Percentiles rank a stretch among this genome's conserved stretches.
Evolutionary conservation across 2,329 filamentous ascomycete species (phyloP).

Genomic region (Fusarium torulosum): DNA sequence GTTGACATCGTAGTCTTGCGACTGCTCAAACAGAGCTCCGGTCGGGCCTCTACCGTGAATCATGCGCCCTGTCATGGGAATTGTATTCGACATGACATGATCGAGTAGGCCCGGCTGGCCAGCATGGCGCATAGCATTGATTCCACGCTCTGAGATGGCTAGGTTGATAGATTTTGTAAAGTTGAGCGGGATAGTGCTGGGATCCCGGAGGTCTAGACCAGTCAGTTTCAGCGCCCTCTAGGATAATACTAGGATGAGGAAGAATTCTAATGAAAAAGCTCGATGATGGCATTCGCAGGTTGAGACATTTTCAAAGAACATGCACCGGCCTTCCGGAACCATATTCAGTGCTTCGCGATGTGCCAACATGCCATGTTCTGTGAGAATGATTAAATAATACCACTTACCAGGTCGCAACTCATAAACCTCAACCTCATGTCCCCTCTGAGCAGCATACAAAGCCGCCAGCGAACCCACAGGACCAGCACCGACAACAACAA

Average conservation of each 20-base stretch:
- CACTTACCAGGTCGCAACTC: constrained; percentile 88
- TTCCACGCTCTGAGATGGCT: constrained; percentile 91
- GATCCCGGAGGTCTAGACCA: constrained; percentile 82
- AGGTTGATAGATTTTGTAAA: constrained; percentile 99
- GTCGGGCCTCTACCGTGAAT: constrained; percentile 79
- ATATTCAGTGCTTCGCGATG: constrained; percentile 14
- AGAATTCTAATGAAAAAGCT: constrained; percentile 12
- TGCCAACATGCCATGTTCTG: constrained; percentile 7
- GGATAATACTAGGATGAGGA: background rate
- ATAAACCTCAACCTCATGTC: constrained; percentile 92
- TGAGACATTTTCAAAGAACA: background rate
- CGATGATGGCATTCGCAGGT: background rate
- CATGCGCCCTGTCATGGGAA: constrained; percentile 97
- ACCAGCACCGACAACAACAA: constrained; percentile 89
- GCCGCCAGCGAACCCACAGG: constrained; percentile 94
- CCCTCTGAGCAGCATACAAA: constrained; percentile 89
- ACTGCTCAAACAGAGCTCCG: constrained; percentile 79
- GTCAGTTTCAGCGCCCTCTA: constrained; percentile 30
- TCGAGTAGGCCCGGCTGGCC: constrained; percentile 76
- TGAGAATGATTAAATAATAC: constrained; percentile 18
- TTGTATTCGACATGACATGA: constrained; percentile 79
- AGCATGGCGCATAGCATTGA: constrained; percentile 84
- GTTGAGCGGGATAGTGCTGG: constrained; percentile 85
- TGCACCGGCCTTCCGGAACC: background rate
- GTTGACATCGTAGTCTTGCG: constrained; percentile 92